Base-by-base conservation (phyloP, 495 filamentous ascomycete genomes). In the Penicillium dipodomyicola region DNA sequence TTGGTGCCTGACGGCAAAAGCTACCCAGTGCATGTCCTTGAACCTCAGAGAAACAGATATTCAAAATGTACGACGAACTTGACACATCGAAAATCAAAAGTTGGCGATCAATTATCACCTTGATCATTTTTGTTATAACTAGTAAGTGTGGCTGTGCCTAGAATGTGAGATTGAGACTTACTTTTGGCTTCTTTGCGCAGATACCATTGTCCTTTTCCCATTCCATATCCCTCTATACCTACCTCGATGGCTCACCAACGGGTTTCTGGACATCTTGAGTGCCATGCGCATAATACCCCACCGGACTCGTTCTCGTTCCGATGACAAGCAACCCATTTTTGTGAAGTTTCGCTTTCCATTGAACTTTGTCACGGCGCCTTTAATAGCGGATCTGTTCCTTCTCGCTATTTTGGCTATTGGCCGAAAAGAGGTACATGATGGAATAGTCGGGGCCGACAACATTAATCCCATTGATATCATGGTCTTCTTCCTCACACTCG, bases 401-500 rank as follows among this genome's bases (percentile, higher is more conserved):
- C 74, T 88, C 19, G 84, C 82, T 47, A 85, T 87, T 41, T 43
- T 72, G 44, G 84, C 84, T 30, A 88, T 88, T 63, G 82, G 82
- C 20, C 64, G 78, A 57, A 44, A 74, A 53, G 85, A 88, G 67
- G 82, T 87, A 3, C 73, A 78, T 30, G 84, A 81, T 58, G 85
- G 85, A 20, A 87, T 82, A 0, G 58, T 85, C 22, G 85, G 85
- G 4, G 72, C 84, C 4, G 67, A 84, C 65, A 67, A 79, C 57
- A 88, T 88, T 62, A 74, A 69, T 2, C 84, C 84, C 0, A 74
- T 84, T 56, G 82, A 86, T 50, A 87, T 88, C 62, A 84, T 88
- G 80, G 66, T 70, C 35, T 87, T 88, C 69, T 88, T 88, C 72
- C 73, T 87, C 51, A 84, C 85, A 1, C 71, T 87, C n/a, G 84